Evolutionary conservation across 2,329 filamentous ascomycete genomes (phyloP).

Genomic region (Fusarium circinatum): DNA sequence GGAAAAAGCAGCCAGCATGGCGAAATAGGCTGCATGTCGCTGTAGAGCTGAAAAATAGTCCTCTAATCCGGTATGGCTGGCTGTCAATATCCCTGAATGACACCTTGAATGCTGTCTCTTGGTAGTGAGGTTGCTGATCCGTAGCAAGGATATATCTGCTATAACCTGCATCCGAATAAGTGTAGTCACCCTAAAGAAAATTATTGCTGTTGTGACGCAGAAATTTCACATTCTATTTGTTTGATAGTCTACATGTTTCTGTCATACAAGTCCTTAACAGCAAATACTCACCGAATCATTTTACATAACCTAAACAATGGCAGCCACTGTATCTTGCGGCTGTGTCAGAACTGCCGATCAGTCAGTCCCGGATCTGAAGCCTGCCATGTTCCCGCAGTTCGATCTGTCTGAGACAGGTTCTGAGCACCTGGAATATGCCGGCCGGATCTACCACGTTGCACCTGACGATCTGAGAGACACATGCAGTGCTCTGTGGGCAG

Average conservation of each 20-base stretch:
- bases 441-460: neutral
- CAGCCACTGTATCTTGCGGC: constrained; percentile 5
- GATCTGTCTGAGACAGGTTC: constrained; percentile 17
- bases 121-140: neutral
- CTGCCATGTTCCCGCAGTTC: constrained; percentile 35
- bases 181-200: neutral
- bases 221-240: neutral
- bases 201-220: constrained; percentile 1
- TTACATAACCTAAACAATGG: constrained; percentile 8
- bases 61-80: neutral
- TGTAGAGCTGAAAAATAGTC: neutral
- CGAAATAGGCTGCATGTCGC: neutral
- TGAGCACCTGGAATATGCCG: neutral
- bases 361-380: constrained; percentile 20
- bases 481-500: constrained; percentile 14
- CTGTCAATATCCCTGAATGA: neutral
- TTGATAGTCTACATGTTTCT: neutral
- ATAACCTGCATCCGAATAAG: neutral
- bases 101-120: neutral
- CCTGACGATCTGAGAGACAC: neutral
- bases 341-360: constrained; percentile 5
- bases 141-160: constrained; percentile 28
- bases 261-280: neutral
- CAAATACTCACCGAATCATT: neutral
- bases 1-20: neutral